Evolutionary conservation across 768 basidiomycete species (phyloP).

Genomic region (Coprinellus aureogranulatus): DNA sequence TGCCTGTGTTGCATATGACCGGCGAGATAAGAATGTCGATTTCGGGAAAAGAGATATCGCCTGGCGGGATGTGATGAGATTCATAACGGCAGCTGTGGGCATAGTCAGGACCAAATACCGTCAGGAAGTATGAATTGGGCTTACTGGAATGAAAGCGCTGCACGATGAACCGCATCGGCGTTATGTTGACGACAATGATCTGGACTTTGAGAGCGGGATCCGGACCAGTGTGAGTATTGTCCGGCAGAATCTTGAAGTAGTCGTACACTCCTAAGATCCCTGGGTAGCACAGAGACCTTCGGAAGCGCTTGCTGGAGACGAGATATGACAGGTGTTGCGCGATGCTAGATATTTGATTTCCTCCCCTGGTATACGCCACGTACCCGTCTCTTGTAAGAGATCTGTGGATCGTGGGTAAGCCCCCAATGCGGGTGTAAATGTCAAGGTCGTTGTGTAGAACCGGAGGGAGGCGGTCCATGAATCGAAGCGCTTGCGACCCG

Average conservation of each 20-base stretch:
- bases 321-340: no score
- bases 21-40: neutral
- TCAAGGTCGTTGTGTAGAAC: neutral
- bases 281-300: no score
- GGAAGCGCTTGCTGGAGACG: no score
- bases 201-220: neutral
- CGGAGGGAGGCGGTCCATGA: neutral
- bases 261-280: no score
- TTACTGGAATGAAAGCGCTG: neutral
- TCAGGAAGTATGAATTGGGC: neutral
- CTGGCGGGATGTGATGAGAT: neutral
- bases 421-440: neutral
- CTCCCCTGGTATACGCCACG: neutral
- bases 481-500: neutral
- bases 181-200: neutral
- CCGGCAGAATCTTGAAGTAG: no score
- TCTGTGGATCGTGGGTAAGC: neutral
- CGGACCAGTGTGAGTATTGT: neutral
- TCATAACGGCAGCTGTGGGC: neutral
- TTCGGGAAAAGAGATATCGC: neutral
- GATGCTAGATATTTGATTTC: neutral
- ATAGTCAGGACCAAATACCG: neutral
- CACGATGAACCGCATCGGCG: neutral
- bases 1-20: neutral
- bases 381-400: neutral